Conservation (phyloP, 2,329 filamentous ascomycete species). For the Colletotrichum echinochloae region DNA sequence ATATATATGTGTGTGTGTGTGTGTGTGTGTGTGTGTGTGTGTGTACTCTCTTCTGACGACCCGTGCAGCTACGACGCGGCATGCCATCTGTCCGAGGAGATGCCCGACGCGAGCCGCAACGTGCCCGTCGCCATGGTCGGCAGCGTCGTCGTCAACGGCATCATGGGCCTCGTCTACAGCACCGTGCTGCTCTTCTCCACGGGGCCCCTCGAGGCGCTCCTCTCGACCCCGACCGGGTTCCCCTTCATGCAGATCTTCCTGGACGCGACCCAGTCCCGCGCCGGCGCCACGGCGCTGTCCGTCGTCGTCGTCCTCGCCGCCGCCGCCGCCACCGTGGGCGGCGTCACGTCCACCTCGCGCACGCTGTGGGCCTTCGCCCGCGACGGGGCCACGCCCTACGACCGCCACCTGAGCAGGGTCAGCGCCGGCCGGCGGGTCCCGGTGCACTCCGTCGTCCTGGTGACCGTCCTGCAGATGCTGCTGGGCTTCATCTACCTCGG, state of each 20-base stretch:
- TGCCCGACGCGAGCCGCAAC: conserved; percentile 49
- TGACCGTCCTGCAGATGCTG: conserved; percentile 46
- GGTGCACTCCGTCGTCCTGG: conserved; percentile 45
- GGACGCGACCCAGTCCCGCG: conserved; percentile 45
- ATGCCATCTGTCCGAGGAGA: conserved; percentile 50
- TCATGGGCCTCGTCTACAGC: conserved; percentile 57
- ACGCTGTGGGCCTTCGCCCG: conserved; percentile 55
- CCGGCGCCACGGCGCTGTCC: conserved; percentile 47
- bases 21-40: too few relatives aligned
- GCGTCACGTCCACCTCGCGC: conserved; percentile 51
- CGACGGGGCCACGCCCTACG: conserved; percentile 52
- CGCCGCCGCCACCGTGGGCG: conserved; percentile 48
- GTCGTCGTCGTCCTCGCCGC: conserved; percentile 47
- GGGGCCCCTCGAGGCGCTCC: conserved; percentile 52
- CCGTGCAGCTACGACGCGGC: conserved; percentile 49
- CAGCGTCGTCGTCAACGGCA: conserved; percentile 55
- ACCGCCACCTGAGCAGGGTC: conserved; percentile 52
- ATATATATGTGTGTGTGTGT: too few relatives aligned
- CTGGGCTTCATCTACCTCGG: conserved; percentile 56
- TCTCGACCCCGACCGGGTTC: conserved; percentile 55
- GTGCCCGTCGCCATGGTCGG: conserved; percentile 52
- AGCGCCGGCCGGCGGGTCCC: conserved; percentile 50
- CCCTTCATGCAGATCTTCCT: conserved; percentile 57
- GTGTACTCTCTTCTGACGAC: background rate
- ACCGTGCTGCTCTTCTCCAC: conserved; percentile 59